Conservation (phyloP, 805 yeast species). For the Lipomyces yamadae region DNA sequence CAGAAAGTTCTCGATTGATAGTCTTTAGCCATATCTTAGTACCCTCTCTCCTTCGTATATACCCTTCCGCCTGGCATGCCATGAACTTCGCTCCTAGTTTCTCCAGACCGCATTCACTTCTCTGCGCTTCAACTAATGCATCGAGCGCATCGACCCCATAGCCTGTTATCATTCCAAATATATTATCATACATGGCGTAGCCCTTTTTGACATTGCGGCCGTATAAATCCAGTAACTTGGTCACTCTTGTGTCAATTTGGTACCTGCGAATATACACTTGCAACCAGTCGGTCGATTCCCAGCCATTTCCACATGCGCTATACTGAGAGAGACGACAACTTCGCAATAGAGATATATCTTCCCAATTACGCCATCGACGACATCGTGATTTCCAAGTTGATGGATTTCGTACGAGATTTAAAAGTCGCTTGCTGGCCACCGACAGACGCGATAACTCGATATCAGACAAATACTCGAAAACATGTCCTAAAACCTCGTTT, state of each 20-base stretch:
- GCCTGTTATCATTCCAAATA: conserved; percentile 9
- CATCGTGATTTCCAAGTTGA: conserved; percentile 16
- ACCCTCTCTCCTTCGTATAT: conserved; percentile 22
- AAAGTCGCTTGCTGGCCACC: not conserved
- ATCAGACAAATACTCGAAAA: conserved; percentile 13
- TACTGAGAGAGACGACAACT: conserved; percentile 9
- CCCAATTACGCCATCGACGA: conserved; percentile 22
- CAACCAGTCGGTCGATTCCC: not conserved
- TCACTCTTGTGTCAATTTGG: not conserved
- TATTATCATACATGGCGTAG: conserved; percentile 5
- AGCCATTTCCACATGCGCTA: not conserved
- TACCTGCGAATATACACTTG: not conserved
- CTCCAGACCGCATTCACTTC: not conserved
- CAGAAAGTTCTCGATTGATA: not conserved
- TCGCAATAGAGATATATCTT: conserved; percentile 1
- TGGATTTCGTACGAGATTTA: conserved; percentile 3
- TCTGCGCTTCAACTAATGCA: conserved; percentile 11
- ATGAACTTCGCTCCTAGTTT: conserved; percentile 16
- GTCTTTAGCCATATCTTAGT: conserved; percentile 11
- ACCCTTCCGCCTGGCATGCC: conserved; percentile 23
- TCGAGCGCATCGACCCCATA: conserved; percentile 28
- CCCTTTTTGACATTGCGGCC: conserved; percentile 10
- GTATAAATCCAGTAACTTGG: not conserved
- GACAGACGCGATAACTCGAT: conserved; percentile 9
- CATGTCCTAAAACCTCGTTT: conserved; percentile 17